Evolutionary conservation across 768 basidiomycete species (phyloP).

Genomic region (Leccinum olivaceopallidum): DNA sequence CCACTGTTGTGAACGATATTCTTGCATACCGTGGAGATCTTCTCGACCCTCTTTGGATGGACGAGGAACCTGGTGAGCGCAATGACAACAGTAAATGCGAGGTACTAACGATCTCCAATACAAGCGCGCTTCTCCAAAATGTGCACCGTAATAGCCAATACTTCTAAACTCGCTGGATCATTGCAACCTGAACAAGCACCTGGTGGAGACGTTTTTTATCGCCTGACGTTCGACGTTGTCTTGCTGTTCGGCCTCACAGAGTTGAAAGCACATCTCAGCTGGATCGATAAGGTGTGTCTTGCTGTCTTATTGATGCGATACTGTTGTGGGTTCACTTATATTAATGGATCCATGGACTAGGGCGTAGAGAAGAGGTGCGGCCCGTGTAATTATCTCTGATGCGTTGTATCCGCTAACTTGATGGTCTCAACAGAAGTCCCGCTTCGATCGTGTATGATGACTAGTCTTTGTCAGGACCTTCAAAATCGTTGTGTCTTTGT

Average conservation of each 20-base stretch:
- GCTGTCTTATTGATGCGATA: background rate
- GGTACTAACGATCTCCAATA: background rate
- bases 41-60: slow-evolving; percentile 12
- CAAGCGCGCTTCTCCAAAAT: slow-evolving; percentile 11
- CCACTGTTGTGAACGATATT: background rate
- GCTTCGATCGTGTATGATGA: slow-evolving; percentile 26
- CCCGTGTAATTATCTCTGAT: background rate
- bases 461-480: background rate
- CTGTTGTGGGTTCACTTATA: background rate
- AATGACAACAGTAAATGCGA: background rate
- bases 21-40: slow-evolving; percentile 18
- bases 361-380: slow-evolving; percentile 21
- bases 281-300: slow-evolving; percentile 34
- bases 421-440: slow-evolving; percentile 13
- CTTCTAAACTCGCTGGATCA: slow-evolving; percentile 3
- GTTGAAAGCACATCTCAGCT: slow-evolving; percentile 44
- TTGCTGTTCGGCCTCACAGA: slow-evolving; percentile 45
- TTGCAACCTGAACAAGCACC: background rate
- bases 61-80: slow-evolving; percentile 17
- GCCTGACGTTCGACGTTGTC: slow-evolving; percentile 33
- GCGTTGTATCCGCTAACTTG: background rate
- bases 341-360: background rate
- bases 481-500: background rate
- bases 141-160: slow-evolving; percentile 14
- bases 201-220: slow-evolving; percentile 13